phyloP scores from a whole-genome alignment of 768 basidiomycete species.

The Mycena maculata region DNA sequence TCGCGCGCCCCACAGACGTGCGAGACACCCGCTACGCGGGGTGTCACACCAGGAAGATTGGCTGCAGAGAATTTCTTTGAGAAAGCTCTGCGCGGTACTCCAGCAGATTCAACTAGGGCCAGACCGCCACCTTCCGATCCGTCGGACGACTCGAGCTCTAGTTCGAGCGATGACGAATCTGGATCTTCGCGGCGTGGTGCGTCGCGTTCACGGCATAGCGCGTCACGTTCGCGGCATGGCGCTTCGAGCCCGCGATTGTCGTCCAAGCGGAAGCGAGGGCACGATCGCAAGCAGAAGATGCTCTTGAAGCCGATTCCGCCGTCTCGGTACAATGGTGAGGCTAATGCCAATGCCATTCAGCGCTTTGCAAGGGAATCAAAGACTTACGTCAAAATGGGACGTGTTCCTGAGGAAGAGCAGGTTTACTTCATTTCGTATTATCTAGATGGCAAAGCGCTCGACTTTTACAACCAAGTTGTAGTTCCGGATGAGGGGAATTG shows the following conservation, averaged over 20 bases:
- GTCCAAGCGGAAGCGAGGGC: not conserved
- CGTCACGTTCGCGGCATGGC: too few relatives aligned
- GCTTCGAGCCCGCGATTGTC: not conserved
- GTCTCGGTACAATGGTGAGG: conserved; percentile 3
- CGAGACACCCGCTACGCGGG: not conserved
- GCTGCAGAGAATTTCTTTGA: conserved; percentile 12
- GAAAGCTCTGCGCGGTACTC: not conserved
- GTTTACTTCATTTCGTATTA: conserved; percentile 40
- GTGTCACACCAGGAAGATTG: not conserved
- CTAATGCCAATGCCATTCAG: not conserved
- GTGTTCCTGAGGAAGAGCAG: conserved; percentile 25
- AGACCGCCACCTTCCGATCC: not conserved
- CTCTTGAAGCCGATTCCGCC: too few relatives aligned
- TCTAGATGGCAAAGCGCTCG: conserved; percentile 44
- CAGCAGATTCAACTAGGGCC: not conserved
- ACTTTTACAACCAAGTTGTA: conserved; percentile 42
- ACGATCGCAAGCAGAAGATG: not conserved
- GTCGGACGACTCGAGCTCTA: conserved; percentile 9
- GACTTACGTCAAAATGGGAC: conserved; percentile 17
- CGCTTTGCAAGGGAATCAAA: not conserved
- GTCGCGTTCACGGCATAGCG: too few relatives aligned
- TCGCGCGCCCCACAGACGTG: not conserved
- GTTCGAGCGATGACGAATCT: not conserved
- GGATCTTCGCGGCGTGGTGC: not conserved
- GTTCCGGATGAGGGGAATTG: conserved; percentile 32